Percentiles rank a stretch among this genome's conserved stretches.
Conservation (phyloP, 345 rosid species). For the Carallia pectinifolia region DNA sequence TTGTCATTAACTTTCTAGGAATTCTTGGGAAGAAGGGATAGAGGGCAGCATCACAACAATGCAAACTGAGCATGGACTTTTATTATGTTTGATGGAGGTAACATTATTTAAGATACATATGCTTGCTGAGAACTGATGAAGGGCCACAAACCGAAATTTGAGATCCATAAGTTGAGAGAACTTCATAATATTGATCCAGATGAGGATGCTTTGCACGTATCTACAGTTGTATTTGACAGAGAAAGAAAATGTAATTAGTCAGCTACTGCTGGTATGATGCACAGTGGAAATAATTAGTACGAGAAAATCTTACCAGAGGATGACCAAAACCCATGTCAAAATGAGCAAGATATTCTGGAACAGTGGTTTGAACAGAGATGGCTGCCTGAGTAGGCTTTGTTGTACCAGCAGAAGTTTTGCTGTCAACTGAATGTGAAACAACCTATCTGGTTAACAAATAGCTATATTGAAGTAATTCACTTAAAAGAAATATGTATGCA, state of each 20-base stretch:
- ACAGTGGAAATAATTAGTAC: background rate
- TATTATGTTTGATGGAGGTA: background rate
- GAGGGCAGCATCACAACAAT: background rate
- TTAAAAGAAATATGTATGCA: background rate
- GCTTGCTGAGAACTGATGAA: conserved; percentile 4
- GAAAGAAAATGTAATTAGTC: conserved; percentile 16
- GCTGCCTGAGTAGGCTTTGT: conserved; percentile 44
- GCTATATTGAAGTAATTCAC: background rate
- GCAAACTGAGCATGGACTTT: background rate
- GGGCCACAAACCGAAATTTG: conserved; percentile 48
- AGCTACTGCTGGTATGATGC: background rate
- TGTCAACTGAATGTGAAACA: conserved; percentile 46
- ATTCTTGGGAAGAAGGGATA: background rate
- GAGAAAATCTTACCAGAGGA: conserved; percentile 48
- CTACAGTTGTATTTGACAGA: conserved; percentile 33
- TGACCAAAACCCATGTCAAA: conserved; percentile 71
- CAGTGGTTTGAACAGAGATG: conserved; percentile 49
- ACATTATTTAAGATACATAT: background rate
- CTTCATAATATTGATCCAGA: conserved; percentile 68
- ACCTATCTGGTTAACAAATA: conserved; percentile 12
- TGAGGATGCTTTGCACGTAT: conserved; percentile 58
- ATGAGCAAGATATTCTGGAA: conserved; percentile 41
- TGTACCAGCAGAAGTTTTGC: conserved; percentile 47
- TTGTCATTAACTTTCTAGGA: no score
- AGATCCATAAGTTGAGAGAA: conserved; percentile 68